Percentiles rank a stretch among this genome's conserved stretches.
Conservation (phyloP, 164 flowering plant species). For the Vitis vinifera region DNA sequence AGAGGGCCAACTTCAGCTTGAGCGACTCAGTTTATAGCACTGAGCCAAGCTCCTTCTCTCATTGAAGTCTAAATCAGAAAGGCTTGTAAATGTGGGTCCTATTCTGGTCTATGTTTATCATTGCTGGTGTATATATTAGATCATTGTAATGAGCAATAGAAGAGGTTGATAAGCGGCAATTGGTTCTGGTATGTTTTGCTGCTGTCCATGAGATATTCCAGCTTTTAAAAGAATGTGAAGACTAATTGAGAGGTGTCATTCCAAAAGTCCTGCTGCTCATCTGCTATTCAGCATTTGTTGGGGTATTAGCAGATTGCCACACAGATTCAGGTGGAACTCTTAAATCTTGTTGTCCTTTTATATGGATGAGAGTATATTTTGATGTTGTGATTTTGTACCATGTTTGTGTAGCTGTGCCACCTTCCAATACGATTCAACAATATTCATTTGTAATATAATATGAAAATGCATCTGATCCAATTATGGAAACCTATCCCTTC, state of each 20-base stretch:
- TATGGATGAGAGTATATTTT: neutral
- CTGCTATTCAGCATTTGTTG: neutral
- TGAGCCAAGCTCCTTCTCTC: slow-evolving; percentile 66
- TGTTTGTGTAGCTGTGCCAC: slow-evolving; percentile 2
- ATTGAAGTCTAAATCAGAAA: slow-evolving; percentile 20
- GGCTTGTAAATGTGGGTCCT: slow-evolving; percentile 7
- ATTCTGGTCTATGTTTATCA: neutral
- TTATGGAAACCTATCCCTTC: neutral
- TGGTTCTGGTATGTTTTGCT: neutral
- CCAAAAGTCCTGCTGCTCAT: too few relatives aligned
- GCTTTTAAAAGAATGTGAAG: too few relatives aligned
- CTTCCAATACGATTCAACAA: neutral
- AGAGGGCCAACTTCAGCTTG: slow-evolving; percentile 48
- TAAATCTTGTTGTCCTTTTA: too few relatives aligned
- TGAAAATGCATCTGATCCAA: neutral
- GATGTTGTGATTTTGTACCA: neutral
- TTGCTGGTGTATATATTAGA: slow-evolving; percentile 23
- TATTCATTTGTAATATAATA: slow-evolving; percentile 7
- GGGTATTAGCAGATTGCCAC: neutral
- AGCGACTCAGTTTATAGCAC: slow-evolving; percentile 76
- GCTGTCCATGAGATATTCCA: neutral
- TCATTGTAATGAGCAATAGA: slow-evolving; percentile 8
- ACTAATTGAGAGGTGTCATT: too few relatives aligned
- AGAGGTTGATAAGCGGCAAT: neutral
- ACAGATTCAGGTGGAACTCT: too few relatives aligned